Conservation (phyloP, 495 filamentous ascomycete species). For the Penicillium turbatum region DNA sequence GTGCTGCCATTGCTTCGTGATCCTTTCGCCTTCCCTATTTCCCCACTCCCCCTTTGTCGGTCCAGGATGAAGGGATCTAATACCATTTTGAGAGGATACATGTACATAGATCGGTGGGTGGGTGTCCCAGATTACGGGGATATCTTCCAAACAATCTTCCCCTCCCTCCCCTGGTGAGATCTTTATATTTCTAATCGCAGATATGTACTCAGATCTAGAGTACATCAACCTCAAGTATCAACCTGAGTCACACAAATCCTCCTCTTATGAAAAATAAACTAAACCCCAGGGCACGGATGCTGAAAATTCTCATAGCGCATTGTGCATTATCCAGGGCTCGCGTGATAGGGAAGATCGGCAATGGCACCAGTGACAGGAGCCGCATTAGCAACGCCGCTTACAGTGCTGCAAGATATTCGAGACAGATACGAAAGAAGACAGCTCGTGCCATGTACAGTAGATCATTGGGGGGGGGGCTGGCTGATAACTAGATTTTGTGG, state of each 20-base stretch:
- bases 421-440: background rate
- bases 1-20: background rate
- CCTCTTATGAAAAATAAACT: too few species aligned
- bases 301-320: too few species aligned
- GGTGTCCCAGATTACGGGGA: too few species aligned
- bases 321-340: background rate
- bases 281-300: too few species aligned
- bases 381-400: background rate
- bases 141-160: too few species aligned
- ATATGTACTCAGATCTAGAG: too few species aligned
- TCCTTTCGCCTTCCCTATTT: background rate
- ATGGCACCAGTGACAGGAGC: background rate
- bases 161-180: too few species aligned
- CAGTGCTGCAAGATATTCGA: background rate
- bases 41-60: background rate
- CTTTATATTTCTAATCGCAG: too few species aligned
- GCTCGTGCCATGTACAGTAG: background rate
- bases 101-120: background rate
- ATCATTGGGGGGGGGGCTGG: too few species aligned
- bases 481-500: too few species aligned
- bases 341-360: conserved; percentile 8
- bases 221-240: too few species aligned
- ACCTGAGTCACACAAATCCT: too few species aligned
- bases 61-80: background rate
- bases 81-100: background rate